Evolutionary conservation across 257 asterid species (phyloP), one percentile per base, ranked within the genome.

Genomic region (Scutellaria barbata): DNA sequence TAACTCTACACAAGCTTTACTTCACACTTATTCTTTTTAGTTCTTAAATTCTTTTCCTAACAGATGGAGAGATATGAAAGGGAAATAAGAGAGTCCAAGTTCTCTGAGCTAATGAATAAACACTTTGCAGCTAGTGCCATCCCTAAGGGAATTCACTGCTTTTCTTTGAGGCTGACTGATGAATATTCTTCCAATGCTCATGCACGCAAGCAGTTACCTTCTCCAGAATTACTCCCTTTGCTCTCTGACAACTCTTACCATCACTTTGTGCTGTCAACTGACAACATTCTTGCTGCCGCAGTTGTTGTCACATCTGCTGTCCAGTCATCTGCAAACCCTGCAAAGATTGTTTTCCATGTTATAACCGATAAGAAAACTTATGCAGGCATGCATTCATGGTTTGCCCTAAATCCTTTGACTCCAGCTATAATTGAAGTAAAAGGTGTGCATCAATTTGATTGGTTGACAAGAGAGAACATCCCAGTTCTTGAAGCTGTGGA

Each of bases 371-470:
- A 92, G 88, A 94, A 94, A 89, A 91, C 99, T 71, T 91, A 91
- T 81, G 96, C 99, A 64, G 99, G 96, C 81, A 94, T 94, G 99
- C 99, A 91, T 75, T 89, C 99, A 30, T 94, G 99, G 99, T 91
- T 94, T 80, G 98, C 99, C 30, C 66, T 94, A 74, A 87, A 91
- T 81, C 88, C 99, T 16, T 67, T 85, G 47, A 76, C 88, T 78
- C 98, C 98, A 50, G 98, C 98, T 69, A 85, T 88, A 63, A 81
- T 94, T 79, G 99, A 94, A 83, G 98, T 94, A 30, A 94, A 86
- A 88, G 96, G 99, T n/a, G 85, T 94, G 69, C 99, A 91, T 83
- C 99, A 91, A 73, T 94, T 94, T 83, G 99, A 94, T 74, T 94
- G 99, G 98, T 80, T 94, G 70, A 91, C 98, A 25, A 89, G 96